Evolutionary conservation across 768 basidiomycete genomes (phyloP), one percentile per base, ranked within the genome.

Genomic region (Mycena polygramma): DNA sequence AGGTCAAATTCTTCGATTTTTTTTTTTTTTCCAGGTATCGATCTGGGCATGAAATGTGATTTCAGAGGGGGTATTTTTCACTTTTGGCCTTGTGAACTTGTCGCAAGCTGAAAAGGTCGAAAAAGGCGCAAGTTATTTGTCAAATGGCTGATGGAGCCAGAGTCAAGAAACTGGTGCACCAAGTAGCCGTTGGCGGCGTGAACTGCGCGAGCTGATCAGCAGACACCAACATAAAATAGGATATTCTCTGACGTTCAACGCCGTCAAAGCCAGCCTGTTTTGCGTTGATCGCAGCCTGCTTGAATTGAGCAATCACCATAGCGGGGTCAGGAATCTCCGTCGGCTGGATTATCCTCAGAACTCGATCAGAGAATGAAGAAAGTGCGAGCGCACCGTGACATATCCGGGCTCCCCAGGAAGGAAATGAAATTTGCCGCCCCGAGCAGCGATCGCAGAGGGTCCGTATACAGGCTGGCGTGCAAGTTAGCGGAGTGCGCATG

Each of bases 141-240:
- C n/a, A n/a, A n/a, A n/a, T n/a, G n/a, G n/a, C n/a, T n/a, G n/a
- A n/a, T n/a, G n/a, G 76, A 66, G 2, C 68, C 70, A 62, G 63
- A 58, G 70, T 81, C 78, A 55, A 81, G 71, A 74, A 83, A 82
- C 60, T 83, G 81, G 57, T 81, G 73, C 65, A 82, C 63, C 20
- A 82, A 73, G 73, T 82, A 81, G 11, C 80, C 78, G 65, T 74
- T 78, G 13, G 75, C 73, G 20, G 61, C 72, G 57, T 77, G 76
- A 13, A 81, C 74, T 75, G 41, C 30, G 30, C 24, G 2, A 41
- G 15, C 2, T 41, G 4, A 10, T 41, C 4, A 41, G 41, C 41
- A 41, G 30, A 30, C 30, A 41, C 41, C 15, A 11, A 15, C 15
- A 10, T 8, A 48, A 30, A 22, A 46, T 26, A 9, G 15, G 30